phyloP scores from a whole-genome alignment of 2,329 filamentous ascomycete genomes.

The Trichoderma oligosporum region DNA sequence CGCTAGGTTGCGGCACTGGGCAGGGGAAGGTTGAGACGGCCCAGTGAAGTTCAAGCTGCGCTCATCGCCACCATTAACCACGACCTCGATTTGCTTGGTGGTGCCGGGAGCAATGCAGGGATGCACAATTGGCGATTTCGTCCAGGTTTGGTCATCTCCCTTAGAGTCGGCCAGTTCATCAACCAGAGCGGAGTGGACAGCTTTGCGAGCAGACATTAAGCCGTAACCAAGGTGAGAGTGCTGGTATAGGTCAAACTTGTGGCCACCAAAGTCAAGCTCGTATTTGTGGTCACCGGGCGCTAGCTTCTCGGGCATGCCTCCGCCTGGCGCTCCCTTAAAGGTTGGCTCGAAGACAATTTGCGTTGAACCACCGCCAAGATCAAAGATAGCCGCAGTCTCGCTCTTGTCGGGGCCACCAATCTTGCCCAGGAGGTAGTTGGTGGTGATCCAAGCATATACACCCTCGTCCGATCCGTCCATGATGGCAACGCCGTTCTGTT shows the following conservation, averaged over 20 bases:
- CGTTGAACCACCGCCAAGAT: slow-evolving; percentile 93
- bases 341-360: slow-evolving; percentile 98
- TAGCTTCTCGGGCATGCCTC: slow-evolving; percentile 82
- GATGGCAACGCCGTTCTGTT: slow-evolving; percentile 84
- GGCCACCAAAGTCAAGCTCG: slow-evolving; percentile 81
- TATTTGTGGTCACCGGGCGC: slow-evolving; percentile 95
- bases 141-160: slow-evolving; percentile 60
- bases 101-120: slow-evolving; percentile 84
- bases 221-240: slow-evolving; percentile 97
- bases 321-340: slow-evolving; percentile 67
- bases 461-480: slow-evolving; percentile 98
- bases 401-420: slow-evolving; percentile 89
- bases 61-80: slow-evolving; percentile 55
- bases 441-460: slow-evolving; percentile 98
- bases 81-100: slow-evolving; percentile 68
- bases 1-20: slow-evolving; percentile 84
- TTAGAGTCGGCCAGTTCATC: slow-evolving; percentile 66
- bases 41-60: slow-evolving; percentile 79
- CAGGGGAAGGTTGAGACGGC: slow-evolving; percentile 67
- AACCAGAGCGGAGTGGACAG: slow-evolving; percentile 74
- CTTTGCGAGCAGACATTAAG: slow-evolving; percentile 87
- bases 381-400: slow-evolving; percentile 90
- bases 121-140: slow-evolving; percentile 68
- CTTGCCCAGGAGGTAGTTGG: slow-evolving; percentile 96
- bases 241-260: slow-evolving; percentile 90